Evolutionary conservation across 179 eudicot genomes (phyloP).

Genomic region (Actinidia arguta): DNA sequence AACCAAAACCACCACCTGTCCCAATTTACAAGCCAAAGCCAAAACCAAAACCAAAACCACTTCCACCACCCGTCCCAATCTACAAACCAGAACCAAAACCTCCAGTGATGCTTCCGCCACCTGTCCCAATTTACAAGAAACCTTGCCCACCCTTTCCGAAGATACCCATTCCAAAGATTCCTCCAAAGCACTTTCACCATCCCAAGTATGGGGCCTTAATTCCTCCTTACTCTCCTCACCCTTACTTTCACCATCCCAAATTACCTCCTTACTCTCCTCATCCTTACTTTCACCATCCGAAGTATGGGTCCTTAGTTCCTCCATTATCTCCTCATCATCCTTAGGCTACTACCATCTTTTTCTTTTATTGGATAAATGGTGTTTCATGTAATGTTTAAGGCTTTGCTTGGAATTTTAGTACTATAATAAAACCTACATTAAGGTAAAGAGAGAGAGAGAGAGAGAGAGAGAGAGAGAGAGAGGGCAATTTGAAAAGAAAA

Average conservation of each 20-base stretch:
- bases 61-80: neutral
- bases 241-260: neutral
- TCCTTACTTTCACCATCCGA: slow-evolving; percentile 1
- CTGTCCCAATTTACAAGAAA: neutral
- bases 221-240: neutral
- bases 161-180: neutral
- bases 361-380: neutral
- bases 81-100: too few relatives aligned
- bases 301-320: slow-evolving; percentile 1
- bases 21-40: neutral
- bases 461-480: neutral
- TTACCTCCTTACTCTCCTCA: neutral
- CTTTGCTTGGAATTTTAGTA: neutral
- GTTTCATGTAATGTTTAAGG: neutral
- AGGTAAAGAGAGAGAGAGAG: neutral
- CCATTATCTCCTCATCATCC: slow-evolving; percentile 18
- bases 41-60: too few relatives aligned
- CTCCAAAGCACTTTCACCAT: neutral
- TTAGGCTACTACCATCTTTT: neutral
- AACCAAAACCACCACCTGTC: slow-evolving; percentile 3
- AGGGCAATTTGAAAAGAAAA: neutral
- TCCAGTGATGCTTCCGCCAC: slow-evolving; percentile 21
- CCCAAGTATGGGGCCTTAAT: neutral
- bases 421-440: slow-evolving; percentile 1
- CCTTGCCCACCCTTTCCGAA: neutral